A percentile compares a stretch with the other conserved stretches of the same genome.
Evolutionary conservation across 2,329 filamentous ascomycete species (phyloP).

Genomic region (Pyrenochaeta sp.): DNA sequence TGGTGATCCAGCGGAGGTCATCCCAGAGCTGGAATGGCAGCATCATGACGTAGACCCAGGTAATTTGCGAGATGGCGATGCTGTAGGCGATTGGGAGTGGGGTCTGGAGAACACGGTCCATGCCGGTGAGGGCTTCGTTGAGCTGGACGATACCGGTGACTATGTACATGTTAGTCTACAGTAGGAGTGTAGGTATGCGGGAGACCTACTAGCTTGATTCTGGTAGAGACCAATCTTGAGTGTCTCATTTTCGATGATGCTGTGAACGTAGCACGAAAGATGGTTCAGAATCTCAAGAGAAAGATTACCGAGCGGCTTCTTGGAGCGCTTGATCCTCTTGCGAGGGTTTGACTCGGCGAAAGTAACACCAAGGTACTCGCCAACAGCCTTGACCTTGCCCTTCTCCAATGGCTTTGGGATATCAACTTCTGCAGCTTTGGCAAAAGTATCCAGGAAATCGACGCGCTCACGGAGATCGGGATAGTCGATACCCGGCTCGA

Average conservation of each 20-base stretch:
- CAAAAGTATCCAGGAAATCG: conserved; percentile 78
- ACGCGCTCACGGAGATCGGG: conserved; percentile 75
- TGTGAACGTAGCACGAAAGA: conserved; percentile 72
- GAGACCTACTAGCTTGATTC: conserved; percentile 58
- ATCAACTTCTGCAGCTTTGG: conserved; percentile 63
- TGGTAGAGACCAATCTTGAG: conserved; percentile 67
- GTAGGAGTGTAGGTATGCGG: conserved; percentile 32
- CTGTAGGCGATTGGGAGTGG: conserved; percentile 84
- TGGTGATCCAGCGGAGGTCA: conserved; percentile 74
- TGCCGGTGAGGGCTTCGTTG: conserved; percentile 76
- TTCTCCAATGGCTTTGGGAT: conserved; percentile 43
- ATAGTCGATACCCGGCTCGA: conserved; percentile 82
- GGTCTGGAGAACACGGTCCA: conserved; percentile 82
- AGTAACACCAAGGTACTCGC: conserved; percentile 78
- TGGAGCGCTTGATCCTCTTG: conserved; percentile 77
- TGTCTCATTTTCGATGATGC: conserved; percentile 64
- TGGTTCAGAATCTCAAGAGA: conserved; percentile 82
- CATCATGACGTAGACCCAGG: conserved; percentile 82
- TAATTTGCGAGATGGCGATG: conserved; percentile 86
- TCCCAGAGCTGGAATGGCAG: conserved; percentile 81
- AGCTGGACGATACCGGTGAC: conserved; percentile 69
- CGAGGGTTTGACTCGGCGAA: conserved; percentile 82
- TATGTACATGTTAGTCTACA: conserved; percentile 34
- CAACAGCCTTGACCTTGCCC: conserved; percentile 65
- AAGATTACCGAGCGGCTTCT: conserved; percentile 80